Percentiles rank a stretch among this genome's conserved stretches.
Conservation (phyloP, 1,284 basidiomycete genomes). For the Cutaneotrichosporon mucoides region DNA sequence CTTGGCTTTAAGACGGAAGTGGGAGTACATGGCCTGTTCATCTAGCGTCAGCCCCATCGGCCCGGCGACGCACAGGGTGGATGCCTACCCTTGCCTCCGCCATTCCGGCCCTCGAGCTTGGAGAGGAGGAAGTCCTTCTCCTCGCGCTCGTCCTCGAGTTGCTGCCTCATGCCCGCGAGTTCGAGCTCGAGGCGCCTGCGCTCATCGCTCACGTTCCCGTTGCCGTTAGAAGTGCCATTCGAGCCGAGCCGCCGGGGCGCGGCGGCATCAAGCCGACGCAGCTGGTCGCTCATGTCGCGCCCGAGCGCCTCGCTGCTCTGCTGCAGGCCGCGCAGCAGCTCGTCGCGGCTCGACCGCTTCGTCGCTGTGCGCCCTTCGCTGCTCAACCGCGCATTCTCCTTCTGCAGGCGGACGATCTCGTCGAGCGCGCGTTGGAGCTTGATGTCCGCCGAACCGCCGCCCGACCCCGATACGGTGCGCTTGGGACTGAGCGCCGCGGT, state of each 20-base stretch:
- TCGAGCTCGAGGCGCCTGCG: slow-evolving; percentile 25
- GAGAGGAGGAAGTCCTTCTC: slow-evolving; percentile 39
- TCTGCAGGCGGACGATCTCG: slow-evolving; percentile 30
- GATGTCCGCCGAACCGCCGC: slow-evolving; percentile 11
- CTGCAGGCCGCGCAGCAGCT: slow-evolving; percentile 42
- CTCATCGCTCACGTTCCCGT: too few relatives aligned
- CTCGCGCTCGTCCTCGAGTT: slow-evolving; percentile 36
- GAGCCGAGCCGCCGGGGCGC: not conserved
- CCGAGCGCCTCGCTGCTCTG: slow-evolving; percentile 43
- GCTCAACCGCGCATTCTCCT: slow-evolving; percentile 31
- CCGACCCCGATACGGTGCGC: slow-evolving; percentile 7
- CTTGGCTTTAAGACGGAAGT: slow-evolving; percentile 42
- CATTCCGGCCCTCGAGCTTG: slow-evolving; percentile 25
- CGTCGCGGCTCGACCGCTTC: slow-evolving; percentile 24
- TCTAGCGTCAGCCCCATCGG: slow-evolving; percentile 18
- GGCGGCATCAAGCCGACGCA: slow-evolving; percentile 34
- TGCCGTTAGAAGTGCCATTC: not conserved
- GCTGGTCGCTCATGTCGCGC: slow-evolving; percentile 44
- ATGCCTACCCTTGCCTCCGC: slow-evolving; percentile 16
- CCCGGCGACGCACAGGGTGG: slow-evolving; percentile 7
- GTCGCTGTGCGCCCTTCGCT: not conserved
- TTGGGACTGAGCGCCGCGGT: slow-evolving; percentile 21
- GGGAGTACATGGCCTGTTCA: slow-evolving; percentile 39
- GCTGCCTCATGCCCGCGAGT: slow-evolving; percentile 29
- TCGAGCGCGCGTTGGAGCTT: slow-evolving; percentile 31